Evolutionary conservation across 2,329 filamentous ascomycete species (phyloP).

Genomic region (Penicillium palitans): DNA sequence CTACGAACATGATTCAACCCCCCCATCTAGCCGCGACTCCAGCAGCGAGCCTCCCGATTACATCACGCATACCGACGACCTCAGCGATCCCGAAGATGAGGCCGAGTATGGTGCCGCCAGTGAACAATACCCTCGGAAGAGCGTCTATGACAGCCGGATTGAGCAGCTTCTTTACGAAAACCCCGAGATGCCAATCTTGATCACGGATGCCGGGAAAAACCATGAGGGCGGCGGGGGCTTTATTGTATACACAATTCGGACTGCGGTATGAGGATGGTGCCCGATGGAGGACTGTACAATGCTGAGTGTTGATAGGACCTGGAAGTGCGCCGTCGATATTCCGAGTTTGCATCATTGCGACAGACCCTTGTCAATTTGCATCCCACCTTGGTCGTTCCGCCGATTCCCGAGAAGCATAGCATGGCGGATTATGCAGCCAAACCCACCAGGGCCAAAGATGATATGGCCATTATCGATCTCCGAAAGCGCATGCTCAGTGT

Average conservation of each 20-base stretch:
- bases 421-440: constrained; percentile 99
- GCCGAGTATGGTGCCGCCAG: constrained; percentile 53
- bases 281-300: constrained; percentile 1
- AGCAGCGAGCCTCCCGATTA: constrained; percentile 65
- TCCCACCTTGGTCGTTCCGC: constrained; percentile 91
- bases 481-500: constrained; percentile 96
- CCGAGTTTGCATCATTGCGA: constrained; percentile 89
- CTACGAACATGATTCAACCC: constrained; percentile 62
- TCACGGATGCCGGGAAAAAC: constrained; percentile 95
- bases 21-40: constrained; percentile 70
- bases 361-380: constrained; percentile 88
- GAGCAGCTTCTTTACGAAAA: constrained; percentile 98
- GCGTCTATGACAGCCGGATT: constrained; percentile 90
- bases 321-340: constrained; percentile 92
- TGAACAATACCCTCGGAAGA: constrained; percentile 58
- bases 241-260: constrained; percentile 96
- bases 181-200: constrained; percentile 82
- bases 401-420: constrained; percentile 97
- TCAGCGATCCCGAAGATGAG: constrained; percentile 61
- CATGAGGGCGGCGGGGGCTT: constrained; percentile 86
- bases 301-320: constrained; percentile 65
- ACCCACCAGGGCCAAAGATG: constrained; percentile 96
- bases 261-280: constrained; percentile 64
- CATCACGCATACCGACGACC: constrained; percentile 52
- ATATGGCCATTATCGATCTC: constrained; percentile 93